These are phyloP conservation scores for Rhizopus delemar DNA, from an alignment of 371 early-diverging fungal species.

Conservation along the genomic window DNA sequence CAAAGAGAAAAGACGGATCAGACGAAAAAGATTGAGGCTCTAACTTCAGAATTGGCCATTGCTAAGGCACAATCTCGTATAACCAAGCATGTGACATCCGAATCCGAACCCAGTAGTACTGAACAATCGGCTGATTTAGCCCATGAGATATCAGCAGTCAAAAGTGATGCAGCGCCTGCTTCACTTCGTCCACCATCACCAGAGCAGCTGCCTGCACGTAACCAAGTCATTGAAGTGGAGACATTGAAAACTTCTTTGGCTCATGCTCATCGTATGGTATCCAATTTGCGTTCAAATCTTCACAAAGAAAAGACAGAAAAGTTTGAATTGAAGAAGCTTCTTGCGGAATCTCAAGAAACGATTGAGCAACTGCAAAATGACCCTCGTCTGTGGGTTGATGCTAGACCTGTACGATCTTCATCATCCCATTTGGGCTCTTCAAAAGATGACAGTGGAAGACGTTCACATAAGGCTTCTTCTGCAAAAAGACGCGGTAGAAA, in stretches of 20 bases:
- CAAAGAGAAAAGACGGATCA: slow-evolving; percentile 71
- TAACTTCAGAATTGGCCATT: slow-evolving; percentile 57
- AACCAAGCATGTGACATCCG: slow-evolving; percentile 26
- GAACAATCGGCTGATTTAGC: slow-evolving; percentile 27
- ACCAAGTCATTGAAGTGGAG: slow-evolving; percentile 48
- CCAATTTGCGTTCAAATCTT: slow-evolving; percentile 41
- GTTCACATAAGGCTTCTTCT: slow-evolving; percentile 13
- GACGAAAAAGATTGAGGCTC: slow-evolving; percentile 60
- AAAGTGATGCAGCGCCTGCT: slow-evolving; percentile 13
- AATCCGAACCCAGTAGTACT: slow-evolving; percentile 11
- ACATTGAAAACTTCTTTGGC: slow-evolving; percentile 46
- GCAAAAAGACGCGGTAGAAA: slow-evolving; percentile 15
- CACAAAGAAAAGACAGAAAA: slow-evolving; percentile 60
- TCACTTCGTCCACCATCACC: slow-evolving; percentile 29
- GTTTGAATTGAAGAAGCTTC: slow-evolving; percentile 61
- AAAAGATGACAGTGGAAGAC: slow-evolving; percentile 13
- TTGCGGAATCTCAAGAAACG: slow-evolving; percentile 63
- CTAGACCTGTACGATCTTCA: slow-evolving; percentile 16
- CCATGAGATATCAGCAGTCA: slow-evolving; percentile 21
- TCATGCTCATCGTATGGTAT: slow-evolving; percentile 54
- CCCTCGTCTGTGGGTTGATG: slow-evolving; percentile 48
- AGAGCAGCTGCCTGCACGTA: slow-evolving; percentile 27
- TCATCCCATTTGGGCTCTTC: not conserved
- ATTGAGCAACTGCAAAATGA: slow-evolving; percentile 65
- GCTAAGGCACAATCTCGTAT: slow-evolving; percentile 50